These are phyloP conservation scores for Diutina pseudorugosa DNA, from an alignment of 1,139 yeast species.

Conservation along the genomic window DNA sequence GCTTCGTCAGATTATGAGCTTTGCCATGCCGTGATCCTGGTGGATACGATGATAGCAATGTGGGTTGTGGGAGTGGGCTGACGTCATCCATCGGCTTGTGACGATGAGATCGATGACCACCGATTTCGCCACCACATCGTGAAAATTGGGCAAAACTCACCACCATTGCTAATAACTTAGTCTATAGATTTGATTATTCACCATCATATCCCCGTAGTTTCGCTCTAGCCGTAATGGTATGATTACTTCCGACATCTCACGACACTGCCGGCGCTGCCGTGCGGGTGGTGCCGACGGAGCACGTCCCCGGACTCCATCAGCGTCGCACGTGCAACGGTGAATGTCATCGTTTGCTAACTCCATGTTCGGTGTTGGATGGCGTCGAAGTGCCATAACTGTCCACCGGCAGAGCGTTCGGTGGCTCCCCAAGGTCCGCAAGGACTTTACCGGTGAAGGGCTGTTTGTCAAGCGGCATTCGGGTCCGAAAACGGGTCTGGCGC, in stretches of 20 bases:
- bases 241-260: neutral
- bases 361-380: neutral
- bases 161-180: too few species aligned
- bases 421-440: slow-evolving; percentile 2
- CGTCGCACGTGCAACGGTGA: neutral
- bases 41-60: neutral
- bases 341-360: neutral
- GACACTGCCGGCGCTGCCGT: neutral
- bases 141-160: too few species aligned
- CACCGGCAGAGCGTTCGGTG: neutral
- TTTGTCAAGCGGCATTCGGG: slow-evolving; percentile 2
- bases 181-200: too few species aligned
- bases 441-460: neutral
- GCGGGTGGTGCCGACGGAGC: neutral
- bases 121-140: neutral
- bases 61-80: neutral
- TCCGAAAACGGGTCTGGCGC: neutral
- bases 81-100: neutral
- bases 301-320: neutral
- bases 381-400: neutral
- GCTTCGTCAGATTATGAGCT: neutral
- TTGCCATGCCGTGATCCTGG: neutral
- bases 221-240: neutral
- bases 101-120: neutral
- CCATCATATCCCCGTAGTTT: too few species aligned